Conservation (phyloP, 208 protist species). For the Tritrichomonas musculus region DNA sequence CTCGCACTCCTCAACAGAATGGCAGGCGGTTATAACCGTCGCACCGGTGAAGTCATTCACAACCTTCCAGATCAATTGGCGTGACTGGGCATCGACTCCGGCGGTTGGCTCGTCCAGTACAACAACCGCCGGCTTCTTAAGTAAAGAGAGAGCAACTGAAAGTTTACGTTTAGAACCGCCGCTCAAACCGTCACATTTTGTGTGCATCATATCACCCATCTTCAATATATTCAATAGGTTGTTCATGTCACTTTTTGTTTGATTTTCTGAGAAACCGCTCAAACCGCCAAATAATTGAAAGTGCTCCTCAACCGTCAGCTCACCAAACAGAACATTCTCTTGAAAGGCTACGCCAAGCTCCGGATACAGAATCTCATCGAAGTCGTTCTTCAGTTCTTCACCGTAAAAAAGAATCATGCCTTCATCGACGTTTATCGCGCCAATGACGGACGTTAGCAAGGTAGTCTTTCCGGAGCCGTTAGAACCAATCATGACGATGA, state of each 20-base stretch:
- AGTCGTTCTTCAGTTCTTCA: too few species aligned
- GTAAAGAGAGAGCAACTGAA: neutral
- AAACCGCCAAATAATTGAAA: neutral
- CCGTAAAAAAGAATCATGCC: neutral
- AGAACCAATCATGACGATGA: neutral
- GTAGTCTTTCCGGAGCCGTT: slow-evolving; percentile 5
- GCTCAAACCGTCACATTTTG: neutral
- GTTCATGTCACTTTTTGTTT: neutral
- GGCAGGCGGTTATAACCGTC: neutral
- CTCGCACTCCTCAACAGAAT: neutral
- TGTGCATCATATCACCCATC: neutral
- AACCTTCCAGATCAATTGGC: neutral
- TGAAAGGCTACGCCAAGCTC: neutral
- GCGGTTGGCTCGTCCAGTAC: neutral
- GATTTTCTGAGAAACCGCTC: neutral
- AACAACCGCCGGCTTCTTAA: neutral
- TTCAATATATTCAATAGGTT: neutral
- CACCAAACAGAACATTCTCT: neutral
- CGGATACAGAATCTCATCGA: too few species aligned
- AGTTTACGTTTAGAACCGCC: neutral
- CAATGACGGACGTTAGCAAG: neutral
- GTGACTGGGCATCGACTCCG: neutral
- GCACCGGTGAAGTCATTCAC: neutral
- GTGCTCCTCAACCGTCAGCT: neutral
- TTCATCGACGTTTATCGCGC: neutral